phyloP scores from a whole-genome alignment of 2,329 filamentous ascomycete species.

The Aspergillus fructus region DNA sequence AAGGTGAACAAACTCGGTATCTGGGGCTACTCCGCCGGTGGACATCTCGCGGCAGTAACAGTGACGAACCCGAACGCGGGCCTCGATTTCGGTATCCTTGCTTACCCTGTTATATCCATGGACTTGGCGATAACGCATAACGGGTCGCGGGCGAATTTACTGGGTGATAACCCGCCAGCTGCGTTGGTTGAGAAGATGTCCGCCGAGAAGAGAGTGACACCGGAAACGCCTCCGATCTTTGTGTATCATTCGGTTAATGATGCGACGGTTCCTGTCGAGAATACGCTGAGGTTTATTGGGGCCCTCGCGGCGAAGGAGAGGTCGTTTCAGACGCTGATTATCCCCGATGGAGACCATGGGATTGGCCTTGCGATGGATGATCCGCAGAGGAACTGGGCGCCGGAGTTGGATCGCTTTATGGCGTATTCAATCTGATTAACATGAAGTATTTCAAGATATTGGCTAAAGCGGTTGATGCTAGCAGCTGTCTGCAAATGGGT shows the following conservation, averaged over 20 bases:
- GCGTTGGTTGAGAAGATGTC: background rate
- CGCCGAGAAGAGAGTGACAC: background rate
- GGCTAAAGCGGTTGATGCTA: no score
- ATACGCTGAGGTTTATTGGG: background rate
- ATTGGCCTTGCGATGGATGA: conserved; percentile 1
- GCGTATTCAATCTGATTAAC: conserved; percentile 5
- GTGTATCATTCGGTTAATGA: conserved; percentile 3
- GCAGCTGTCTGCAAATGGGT: no score
- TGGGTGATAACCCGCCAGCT: background rate
- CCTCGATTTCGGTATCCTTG: conserved; percentile 1
- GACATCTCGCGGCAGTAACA: background rate
- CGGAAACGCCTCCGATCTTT: background rate
- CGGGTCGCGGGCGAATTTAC: background rate
- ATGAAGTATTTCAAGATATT: no score
- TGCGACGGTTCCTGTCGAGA: conserved; percentile 1
- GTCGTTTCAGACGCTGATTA: background rate
- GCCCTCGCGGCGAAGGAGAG: background rate
- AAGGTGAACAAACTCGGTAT: background rate
- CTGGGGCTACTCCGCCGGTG: conserved; percentile 4
- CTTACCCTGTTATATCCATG: conserved; percentile 2
- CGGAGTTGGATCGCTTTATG: conserved; percentile 5
- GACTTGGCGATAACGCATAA: background rate
- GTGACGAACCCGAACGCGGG: background rate
- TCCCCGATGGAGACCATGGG: conserved; percentile 3
- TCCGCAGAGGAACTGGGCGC: conserved; percentile 2